Percentiles rank a stretch among this genome's conserved stretches.
phyloP scores from a whole-genome alignment of 768 basidiomycete species.

The Boletus vinaceobasis region DNA sequence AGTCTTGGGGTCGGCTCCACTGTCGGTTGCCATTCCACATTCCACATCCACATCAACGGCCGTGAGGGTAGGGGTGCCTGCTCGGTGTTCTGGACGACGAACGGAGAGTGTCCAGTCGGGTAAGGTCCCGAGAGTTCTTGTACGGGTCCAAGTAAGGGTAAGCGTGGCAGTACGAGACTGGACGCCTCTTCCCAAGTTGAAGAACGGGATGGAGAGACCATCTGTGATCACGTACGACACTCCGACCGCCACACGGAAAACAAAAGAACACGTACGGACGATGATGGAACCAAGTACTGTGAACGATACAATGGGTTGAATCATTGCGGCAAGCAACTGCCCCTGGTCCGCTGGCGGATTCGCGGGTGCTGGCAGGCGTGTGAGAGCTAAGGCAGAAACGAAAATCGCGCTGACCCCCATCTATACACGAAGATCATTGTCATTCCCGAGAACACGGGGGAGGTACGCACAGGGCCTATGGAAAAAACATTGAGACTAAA shows the following conservation, averaged over 20 bases:
- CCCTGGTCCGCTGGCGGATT: constrained; percentile 63
- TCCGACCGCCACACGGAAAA: not conserved
- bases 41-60: constrained; percentile 26
- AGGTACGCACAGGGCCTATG: constrained; percentile 50
- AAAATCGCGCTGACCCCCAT: constrained; percentile 95
- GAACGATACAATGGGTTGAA: constrained; percentile 86
- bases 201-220: constrained; percentile 68
- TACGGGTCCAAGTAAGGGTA: constrained; percentile 40
- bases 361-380: constrained; percentile 53
- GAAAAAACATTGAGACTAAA: not conserved
- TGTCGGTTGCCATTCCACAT: constrained; percentile 7
- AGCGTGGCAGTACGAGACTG: constrained; percentile 47
- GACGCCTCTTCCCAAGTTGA: constrained; percentile 48
- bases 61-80: not conserved
- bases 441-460: not conserved
- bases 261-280: constrained; percentile 52
- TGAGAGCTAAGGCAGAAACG: constrained; percentile 70
- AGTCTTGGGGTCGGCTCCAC: not conserved
- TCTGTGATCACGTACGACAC: constrained; percentile 36
- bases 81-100: constrained; percentile 22
- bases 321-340: constrained; percentile 65
- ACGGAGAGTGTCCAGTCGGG: constrained; percentile 48
- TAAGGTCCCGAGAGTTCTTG: constrained; percentile 22
- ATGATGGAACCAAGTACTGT: constrained; percentile 85
- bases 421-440: constrained; percentile 31